Conservation (phyloP, 306 rosid species). For the Cucumis sativus region DNA sequence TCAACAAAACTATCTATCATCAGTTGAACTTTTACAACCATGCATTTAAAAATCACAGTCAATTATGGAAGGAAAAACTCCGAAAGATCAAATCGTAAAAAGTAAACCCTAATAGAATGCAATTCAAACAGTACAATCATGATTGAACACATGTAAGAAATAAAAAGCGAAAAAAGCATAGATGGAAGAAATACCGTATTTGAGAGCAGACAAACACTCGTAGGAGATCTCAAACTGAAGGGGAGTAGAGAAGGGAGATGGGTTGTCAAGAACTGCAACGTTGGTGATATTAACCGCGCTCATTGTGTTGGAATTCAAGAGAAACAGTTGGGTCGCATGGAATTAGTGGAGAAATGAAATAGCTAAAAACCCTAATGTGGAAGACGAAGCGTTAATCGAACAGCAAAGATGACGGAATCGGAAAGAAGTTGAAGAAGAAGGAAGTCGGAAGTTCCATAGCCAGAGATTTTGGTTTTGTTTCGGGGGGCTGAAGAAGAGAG, state of each 20-base stretch:
- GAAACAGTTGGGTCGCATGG: slow-evolving; percentile 2
- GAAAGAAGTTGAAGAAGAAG: neutral
- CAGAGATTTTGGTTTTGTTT: neutral
- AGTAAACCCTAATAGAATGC: neutral
- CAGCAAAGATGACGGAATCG: neutral
- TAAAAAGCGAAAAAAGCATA: neutral
- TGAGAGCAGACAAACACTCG: slow-evolving; percentile 62
- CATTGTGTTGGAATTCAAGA: slow-evolving; percentile 22
- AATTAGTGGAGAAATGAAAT: neutral
- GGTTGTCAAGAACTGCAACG: slow-evolving; percentile 75
- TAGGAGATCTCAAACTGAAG: slow-evolving; percentile 90
- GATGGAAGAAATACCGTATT: slow-evolving; percentile 34
- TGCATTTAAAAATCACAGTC: neutral
- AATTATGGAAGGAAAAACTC: neutral
- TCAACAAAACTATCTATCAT: neutral
- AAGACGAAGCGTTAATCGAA: neutral
- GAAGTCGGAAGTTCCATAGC: neutral
- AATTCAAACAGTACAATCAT: neutral
- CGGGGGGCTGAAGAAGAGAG: neutral
- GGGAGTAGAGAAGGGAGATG: slow-evolving; percentile 57
- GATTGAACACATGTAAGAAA: neutral
- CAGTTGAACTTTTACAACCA: neutral
- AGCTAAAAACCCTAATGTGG: neutral
- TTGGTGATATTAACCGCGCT: slow-evolving; percentile 84
- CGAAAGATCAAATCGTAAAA: neutral